Percentiles rank a stretch among this genome's conserved stretches.
These are phyloP conservation scores for Gaeumannomyces sp. DNA, from an alignment of 2,329 filamentous ascomycete genomes.

Conservation along the genomic window DNA sequence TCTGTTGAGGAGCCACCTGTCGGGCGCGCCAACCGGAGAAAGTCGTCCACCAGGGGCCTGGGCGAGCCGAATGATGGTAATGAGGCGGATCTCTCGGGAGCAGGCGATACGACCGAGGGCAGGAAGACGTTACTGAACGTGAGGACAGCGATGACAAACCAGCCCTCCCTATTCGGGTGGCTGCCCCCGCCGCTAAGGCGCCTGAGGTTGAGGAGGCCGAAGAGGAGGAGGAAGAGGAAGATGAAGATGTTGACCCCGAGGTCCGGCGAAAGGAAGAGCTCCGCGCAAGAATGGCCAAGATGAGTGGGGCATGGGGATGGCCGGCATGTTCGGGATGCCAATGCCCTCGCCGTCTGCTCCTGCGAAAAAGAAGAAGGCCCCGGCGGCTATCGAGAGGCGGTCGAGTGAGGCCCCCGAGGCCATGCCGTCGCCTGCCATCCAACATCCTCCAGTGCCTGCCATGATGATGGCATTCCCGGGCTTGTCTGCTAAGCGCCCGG, in stretches of 20 bases:
- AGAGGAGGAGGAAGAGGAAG: slow-evolving; percentile 66
- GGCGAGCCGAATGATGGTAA: slow-evolving; percentile 51
- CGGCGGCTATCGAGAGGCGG: slow-evolving; percentile 31
- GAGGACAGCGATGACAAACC: slow-evolving; percentile 66
- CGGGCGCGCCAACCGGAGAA: slow-evolving; percentile 40
- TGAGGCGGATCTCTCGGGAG: slow-evolving; percentile 59
- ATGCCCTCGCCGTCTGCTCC: slow-evolving; percentile 44
- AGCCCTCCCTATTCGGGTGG: slow-evolving; percentile 30
- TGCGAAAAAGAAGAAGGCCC: slow-evolving; percentile 51
- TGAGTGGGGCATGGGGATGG: slow-evolving; percentile 98
- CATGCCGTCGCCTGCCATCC: slow-evolving; percentile 33
- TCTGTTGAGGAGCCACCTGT: slow-evolving; percentile 45
- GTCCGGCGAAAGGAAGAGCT: slow-evolving; percentile 79
- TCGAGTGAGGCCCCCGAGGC: slow-evolving; percentile 39
- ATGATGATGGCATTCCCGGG: slow-evolving; percentile 67
- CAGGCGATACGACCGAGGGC: slow-evolving; percentile 58
- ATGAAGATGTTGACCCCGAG: slow-evolving; percentile 84
- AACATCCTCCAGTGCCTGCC: slow-evolving; percentile 48
- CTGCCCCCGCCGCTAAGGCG: slow-evolving; percentile 30
- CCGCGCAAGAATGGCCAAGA: slow-evolving; percentile 93
- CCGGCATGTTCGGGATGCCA: slow-evolving; percentile 82
- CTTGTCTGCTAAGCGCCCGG: slow-evolving; percentile 53
- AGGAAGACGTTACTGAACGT: slow-evolving; percentile 57
- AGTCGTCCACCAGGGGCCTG: slow-evolving; percentile 40
- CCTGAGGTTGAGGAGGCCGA: slow-evolving; percentile 40